A percentile compares a stretch with the other conserved stretches of the same genome.
These are phyloP conservation scores for Dissophora globulifera DNA, from an alignment of 192 early-diverging fungal genomes.

Conservation along the genomic window DNA sequence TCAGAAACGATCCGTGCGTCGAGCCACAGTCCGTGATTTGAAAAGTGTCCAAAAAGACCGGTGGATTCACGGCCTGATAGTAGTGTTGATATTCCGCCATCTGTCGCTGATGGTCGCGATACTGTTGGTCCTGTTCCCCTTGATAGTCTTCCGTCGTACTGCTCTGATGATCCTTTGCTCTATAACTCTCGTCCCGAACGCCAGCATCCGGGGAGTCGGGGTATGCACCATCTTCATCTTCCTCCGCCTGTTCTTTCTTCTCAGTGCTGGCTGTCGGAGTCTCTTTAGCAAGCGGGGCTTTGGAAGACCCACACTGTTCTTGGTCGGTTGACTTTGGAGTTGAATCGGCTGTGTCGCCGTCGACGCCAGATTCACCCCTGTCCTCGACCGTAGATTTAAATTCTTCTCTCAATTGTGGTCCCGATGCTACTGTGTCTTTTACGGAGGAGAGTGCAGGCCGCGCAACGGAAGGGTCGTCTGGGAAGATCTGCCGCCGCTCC, in stretches of 20 bases:
- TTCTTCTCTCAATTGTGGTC: too few species aligned
- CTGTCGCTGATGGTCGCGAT: conserved; percentile 24
- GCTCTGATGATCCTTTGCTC: not conserved
- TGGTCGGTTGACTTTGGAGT: too few species aligned
- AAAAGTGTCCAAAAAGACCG: conserved; percentile 37
- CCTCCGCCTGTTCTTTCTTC: not conserved
- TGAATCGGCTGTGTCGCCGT: too few species aligned
- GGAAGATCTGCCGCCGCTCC: conserved; percentile 26
- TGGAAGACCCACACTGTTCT: too few species aligned
- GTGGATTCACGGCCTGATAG: conserved; percentile 1
- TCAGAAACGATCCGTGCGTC: conserved; percentile 81
- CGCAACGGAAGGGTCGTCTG: not conserved
- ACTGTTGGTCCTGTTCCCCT: not conserved
- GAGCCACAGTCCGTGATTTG: conserved; percentile 76
- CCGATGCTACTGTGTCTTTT: too few species aligned
- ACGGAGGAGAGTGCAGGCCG: too few species aligned
- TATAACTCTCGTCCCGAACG: conserved; percentile 4
- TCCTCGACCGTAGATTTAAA: too few species aligned
- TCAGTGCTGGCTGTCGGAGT: conserved; percentile 5
- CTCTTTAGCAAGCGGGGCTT: not conserved
- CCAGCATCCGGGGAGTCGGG: conserved; percentile 32
- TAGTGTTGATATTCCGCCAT: conserved; percentile 31
- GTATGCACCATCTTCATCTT: conserved; percentile 33
- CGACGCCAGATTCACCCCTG: too few species aligned
- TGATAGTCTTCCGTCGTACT: not conserved